phyloP scores from a whole-genome alignment of 1,139 yeast species.

The Geotrichum cucujoidarum region DNA sequence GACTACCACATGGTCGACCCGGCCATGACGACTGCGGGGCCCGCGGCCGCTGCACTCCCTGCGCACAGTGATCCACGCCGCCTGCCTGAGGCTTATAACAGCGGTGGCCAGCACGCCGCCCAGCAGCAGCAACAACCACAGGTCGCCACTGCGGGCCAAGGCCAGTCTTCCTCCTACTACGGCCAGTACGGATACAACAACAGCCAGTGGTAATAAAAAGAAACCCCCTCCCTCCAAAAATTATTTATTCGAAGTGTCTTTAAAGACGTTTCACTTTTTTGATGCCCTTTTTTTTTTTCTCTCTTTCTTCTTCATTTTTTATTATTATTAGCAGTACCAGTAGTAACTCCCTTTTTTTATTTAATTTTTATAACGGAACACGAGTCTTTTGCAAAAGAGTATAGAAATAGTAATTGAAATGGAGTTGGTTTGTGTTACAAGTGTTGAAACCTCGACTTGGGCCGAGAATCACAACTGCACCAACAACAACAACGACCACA shows the following conservation, averaged over 20 bases:
- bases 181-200: slow-evolving; percentile 8
- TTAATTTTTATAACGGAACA: background rate
- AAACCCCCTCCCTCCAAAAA: no score
- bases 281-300: background rate
- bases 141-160: background rate
- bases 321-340: background rate
- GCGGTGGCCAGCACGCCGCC: background rate
- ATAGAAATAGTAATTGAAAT: no score
- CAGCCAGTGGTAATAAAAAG: background rate
- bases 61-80: slow-evolving; percentile 24
- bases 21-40: background rate
- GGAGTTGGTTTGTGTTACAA: no score
- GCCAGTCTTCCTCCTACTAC: background rate
- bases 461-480: slow-evolving; percentile 2
- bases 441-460: no score
- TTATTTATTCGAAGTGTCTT: no score
- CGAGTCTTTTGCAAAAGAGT: background rate
- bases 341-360: background rate
- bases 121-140: slow-evolving; percentile 5
- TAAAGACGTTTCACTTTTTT: no score
- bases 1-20: background rate
- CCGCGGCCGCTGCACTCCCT: background rate
- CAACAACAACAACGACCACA: background rate
- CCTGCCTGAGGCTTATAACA: slow-evolving; percentile 21
- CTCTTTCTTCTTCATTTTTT: background rate